Percentiles rank a stretch among this genome's conserved stretches.
phyloP scores from a whole-genome alignment of 2,329 filamentous ascomycete species.

The Hypoxylon sp. region DNA sequence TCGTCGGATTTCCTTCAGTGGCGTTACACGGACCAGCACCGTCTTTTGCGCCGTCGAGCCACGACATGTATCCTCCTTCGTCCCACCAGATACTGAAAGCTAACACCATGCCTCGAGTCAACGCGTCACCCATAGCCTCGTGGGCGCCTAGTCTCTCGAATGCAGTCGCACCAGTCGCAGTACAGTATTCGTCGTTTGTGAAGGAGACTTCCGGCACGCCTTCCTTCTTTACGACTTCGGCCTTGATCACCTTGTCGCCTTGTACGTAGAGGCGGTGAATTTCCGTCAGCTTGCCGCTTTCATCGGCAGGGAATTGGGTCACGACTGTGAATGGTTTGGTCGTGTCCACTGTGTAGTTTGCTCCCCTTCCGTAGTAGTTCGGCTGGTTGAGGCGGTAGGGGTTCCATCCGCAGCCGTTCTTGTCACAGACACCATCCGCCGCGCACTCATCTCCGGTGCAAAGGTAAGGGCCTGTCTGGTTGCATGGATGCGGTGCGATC shows the following conservation, averaged over 20 bases:
- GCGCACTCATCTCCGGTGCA: constrained; percentile 54
- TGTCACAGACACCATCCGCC: constrained; percentile 54
- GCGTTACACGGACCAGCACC: constrained; percentile 66
- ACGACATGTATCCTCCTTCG: constrained; percentile 64
- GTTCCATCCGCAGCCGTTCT: constrained; percentile 58
- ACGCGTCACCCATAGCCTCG: constrained; percentile 60
- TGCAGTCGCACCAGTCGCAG: constrained; percentile 52
- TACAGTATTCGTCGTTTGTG: constrained; percentile 57
- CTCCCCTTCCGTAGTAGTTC: constrained; percentile 54
- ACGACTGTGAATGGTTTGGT: constrained; percentile 56
- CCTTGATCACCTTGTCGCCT: constrained; percentile 55
- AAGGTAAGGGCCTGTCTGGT: constrained; percentile 53
- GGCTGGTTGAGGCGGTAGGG: constrained; percentile 53
- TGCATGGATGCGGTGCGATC: constrained; percentile 57
- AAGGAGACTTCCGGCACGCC: constrained; percentile 54
- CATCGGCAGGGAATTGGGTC: constrained; percentile 57
- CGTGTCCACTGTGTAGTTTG: constrained; percentile 54
- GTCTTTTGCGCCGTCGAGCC: constrained; percentile 66
- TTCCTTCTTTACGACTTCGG: constrained; percentile 52
- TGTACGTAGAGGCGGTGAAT: constrained; percentile 57
- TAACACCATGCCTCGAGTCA: constrained; percentile 65
- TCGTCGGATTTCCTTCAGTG: constrained; percentile 62
- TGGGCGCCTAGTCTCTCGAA: constrained; percentile 59
- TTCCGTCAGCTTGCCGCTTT: constrained; percentile 51
- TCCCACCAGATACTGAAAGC: constrained; percentile 68